phyloP scores from a whole-genome alignment of 2,329 filamentous ascomycete genomes.

The Albophoma yamanashiensis region DNA sequence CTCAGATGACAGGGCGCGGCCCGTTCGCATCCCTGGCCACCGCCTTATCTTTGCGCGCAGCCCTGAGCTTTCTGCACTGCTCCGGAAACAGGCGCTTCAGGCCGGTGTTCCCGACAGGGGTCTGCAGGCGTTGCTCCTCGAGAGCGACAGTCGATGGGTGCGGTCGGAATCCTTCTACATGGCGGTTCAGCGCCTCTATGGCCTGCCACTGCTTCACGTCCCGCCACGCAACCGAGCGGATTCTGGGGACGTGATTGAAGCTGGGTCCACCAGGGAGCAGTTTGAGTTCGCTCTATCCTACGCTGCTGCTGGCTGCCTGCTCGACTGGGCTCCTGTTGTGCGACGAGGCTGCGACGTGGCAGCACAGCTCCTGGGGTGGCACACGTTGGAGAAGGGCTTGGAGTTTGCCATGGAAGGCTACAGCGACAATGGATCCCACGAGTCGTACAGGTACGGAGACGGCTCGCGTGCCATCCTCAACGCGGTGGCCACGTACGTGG shows the following conservation, averaged over 20 bases:
- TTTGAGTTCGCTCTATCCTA: slow-evolving; percentile 52
- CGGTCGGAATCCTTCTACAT: slow-evolving; percentile 45
- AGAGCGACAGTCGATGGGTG: slow-evolving; percentile 40
- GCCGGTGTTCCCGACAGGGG: slow-evolving; percentile 12
- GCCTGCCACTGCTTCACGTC: slow-evolving; percentile 34
- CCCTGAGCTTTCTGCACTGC: slow-evolving; percentile 13
- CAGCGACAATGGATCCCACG: slow-evolving; percentile 24
- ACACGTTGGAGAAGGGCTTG: slow-evolving; percentile 49
- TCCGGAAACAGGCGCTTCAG: slow-evolving; percentile 19
- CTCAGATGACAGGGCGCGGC: slow-evolving; percentile 23
- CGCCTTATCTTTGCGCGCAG: slow-evolving; percentile 46
- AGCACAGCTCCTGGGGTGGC: slow-evolving; percentile 47
- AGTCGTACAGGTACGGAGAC: slow-evolving; percentile 39
- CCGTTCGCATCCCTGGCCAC: slow-evolving; percentile 40
- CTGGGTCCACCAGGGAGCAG: slow-evolving; percentile 29
- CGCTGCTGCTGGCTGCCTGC: slow-evolving; percentile 48
- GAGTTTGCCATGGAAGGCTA: slow-evolving; percentile 41
- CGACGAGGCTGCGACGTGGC: slow-evolving; percentile 50
- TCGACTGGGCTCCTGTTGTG: slow-evolving; percentile 44
- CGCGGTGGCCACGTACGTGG: slow-evolving; percentile 46
- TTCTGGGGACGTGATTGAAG: slow-evolving; percentile 20
- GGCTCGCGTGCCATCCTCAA: slow-evolving; percentile 44
- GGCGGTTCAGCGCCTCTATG: slow-evolving; percentile 47
- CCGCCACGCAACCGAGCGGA: slow-evolving; percentile 16
- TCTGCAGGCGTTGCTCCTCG: slow-evolving; percentile 25